phyloP scores from a whole-genome alignment of 768 basidiomycete species.

The Aureoboletus auriporus region DNA sequence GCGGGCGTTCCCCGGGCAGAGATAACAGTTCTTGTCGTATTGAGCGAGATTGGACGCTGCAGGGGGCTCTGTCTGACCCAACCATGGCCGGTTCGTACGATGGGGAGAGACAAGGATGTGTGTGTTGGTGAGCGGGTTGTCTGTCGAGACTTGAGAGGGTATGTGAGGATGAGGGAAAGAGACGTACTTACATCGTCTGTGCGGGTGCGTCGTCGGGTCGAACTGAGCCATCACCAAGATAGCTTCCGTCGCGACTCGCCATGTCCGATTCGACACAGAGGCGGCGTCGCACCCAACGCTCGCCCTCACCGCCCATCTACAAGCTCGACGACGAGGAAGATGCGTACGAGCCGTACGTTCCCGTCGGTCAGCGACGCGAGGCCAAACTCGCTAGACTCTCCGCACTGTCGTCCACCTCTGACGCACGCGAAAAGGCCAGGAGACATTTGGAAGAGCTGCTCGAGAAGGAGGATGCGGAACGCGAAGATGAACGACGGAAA shows the following conservation, averaged over 20 bases:
- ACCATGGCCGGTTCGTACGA: slow-evolving; percentile 88
- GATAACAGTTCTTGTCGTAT: slow-evolving; percentile 74
- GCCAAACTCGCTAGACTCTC: slow-evolving; percentile 75
- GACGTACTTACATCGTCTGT: slow-evolving; percentile 57
- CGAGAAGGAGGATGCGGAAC: slow-evolving; percentile 65
- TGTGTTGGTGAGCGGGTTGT: slow-evolving; percentile 75
- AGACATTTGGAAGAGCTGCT: slow-evolving; percentile 53
- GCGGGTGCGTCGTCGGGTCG: slow-evolving; percentile 60
- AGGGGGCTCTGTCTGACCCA: slow-evolving; percentile 76
- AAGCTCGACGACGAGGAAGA: slow-evolving; percentile 60
- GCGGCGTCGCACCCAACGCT: slow-evolving; percentile 50
- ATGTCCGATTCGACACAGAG: slow-evolving; percentile 37
- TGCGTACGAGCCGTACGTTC: slow-evolving; percentile 79
- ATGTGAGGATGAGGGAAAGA: neutral
- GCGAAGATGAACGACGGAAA: slow-evolving; percentile 70
- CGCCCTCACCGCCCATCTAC: slow-evolving; percentile 56
- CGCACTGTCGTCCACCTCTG: slow-evolving; percentile 52
- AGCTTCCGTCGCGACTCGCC: neutral
- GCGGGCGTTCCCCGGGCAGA: slow-evolving; percentile 83
- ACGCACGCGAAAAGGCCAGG: slow-evolving; percentile 44
- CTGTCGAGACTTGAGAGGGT: slow-evolving; percentile 35
- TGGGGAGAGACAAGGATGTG: slow-evolving; percentile 86
- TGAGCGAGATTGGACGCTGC: slow-evolving; percentile 48
- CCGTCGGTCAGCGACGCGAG: slow-evolving; percentile 80
- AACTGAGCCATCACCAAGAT: slow-evolving; percentile 35